Percentiles rank a stretch among this genome's conserved stretches.
phyloP scores from a whole-genome alignment of 495 filamentous ascomycete genomes.

The Xylaria intraflava region DNA sequence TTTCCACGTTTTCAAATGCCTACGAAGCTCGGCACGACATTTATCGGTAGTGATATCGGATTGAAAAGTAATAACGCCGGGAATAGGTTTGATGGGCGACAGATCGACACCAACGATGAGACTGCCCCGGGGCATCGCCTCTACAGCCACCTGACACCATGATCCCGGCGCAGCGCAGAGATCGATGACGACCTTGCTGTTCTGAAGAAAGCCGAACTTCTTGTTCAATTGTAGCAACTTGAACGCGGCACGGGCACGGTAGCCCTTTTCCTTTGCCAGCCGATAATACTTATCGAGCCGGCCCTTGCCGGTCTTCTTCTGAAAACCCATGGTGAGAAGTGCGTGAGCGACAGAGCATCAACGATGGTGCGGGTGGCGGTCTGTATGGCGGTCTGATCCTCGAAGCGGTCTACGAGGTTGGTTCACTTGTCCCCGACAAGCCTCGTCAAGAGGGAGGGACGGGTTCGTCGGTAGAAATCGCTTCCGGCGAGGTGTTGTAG shows the following conservation, averaged over 20 bases:
- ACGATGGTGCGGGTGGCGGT: not conserved
- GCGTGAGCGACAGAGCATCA: not conserved
- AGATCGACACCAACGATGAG: conserved; percentile 95
- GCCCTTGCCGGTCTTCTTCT: conserved; percentile 99
- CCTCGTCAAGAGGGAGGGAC: not conserved
- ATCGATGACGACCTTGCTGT: conserved; percentile 92
- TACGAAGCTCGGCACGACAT: conserved; percentile 83
- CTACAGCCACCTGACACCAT: conserved; percentile 97
- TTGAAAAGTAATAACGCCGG: conserved; percentile 89
- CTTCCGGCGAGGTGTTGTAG: not conserved
- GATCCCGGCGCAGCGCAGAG: conserved; percentile 96
- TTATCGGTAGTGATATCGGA: conserved; percentile 98
- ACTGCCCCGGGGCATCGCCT: conserved; percentile 84
- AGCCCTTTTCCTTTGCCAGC: conserved; percentile 97
- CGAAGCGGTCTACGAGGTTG: not conserved
- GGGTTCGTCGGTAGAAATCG: not conserved
- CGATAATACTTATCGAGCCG: conserved; percentile 93
- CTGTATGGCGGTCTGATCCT: too few species aligned
- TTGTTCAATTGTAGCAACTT: conserved; percentile 98
- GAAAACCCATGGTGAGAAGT: conserved; percentile 69
- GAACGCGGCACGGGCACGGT: conserved; percentile 93
- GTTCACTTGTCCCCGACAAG: not conserved
- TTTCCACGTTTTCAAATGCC: conserved; percentile 94
- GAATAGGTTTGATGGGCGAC: conserved; percentile 91
- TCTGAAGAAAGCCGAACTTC: conserved; percentile 95